Percentiles rank a stretch among this genome's conserved stretches.
These are phyloP conservation scores for Cladosporium cucumerinum DNA, from an alignment of 2,329 filamentous ascomycete genomes.

Conservation along the genomic window DNA sequence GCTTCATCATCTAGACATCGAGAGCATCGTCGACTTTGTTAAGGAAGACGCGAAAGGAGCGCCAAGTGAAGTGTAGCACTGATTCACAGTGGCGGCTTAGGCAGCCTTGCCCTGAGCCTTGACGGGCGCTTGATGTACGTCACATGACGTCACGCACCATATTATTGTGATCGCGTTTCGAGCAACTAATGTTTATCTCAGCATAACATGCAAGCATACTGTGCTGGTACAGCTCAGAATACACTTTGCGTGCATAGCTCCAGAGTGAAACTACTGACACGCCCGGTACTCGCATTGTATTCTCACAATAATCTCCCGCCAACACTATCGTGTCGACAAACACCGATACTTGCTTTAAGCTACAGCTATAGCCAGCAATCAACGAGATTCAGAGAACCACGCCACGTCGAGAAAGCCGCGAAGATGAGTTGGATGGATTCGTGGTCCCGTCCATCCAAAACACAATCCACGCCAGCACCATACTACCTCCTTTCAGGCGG, in stretches of 20 bases:
- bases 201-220: neutral
- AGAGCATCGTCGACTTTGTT: too few relatives aligned
- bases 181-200: neutral
- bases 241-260: neutral
- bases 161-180: neutral
- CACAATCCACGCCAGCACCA: slow-evolving; percentile 5
- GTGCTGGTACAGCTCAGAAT: neutral
- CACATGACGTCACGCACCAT: neutral
- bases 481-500: slow-evolving; percentile 12
- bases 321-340: neutral
- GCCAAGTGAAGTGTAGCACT: too few relatives aligned
- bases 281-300: neutral
- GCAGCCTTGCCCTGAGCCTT: too few relatives aligned
- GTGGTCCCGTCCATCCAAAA: slow-evolving; percentile 4
- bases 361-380: neutral
- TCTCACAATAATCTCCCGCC: neutral
- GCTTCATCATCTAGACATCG: too few relatives aligned
- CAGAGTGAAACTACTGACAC: neutral
- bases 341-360: neutral
- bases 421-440: slow-evolving; percentile 15
- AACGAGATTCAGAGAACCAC: neutral
- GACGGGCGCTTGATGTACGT: neutral
- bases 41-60: too few relatives aligned
- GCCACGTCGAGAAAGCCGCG: neutral
- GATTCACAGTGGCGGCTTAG: too few relatives aligned